These are phyloP conservation scores for Niveomyces coronatus DNA, from an alignment of 2,329 filamentous ascomycete genomes.

Conservation along the genomic window DNA sequence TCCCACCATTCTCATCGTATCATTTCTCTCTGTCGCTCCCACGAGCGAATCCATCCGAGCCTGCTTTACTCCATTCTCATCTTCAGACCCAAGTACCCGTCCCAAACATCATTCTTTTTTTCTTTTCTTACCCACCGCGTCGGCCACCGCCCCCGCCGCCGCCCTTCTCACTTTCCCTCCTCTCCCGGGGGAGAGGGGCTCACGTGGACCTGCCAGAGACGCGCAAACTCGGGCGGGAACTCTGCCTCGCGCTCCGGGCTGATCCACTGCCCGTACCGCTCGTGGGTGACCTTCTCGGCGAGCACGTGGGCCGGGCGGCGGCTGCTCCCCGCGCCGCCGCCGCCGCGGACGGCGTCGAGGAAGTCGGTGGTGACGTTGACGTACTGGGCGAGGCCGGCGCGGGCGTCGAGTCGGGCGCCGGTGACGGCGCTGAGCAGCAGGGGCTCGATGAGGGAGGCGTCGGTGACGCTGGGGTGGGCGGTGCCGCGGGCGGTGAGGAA, in stretches of 20 bases:
- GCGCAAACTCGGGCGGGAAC: conserved; percentile 23
- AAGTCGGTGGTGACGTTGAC: conserved; percentile 49
- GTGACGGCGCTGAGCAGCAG: conserved; percentile 50
- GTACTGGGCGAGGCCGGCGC: conserved; percentile 48
- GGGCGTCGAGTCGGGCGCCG: conserved; percentile 46
- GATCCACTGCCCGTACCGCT: conserved; percentile 30
- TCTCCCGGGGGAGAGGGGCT: conserved; percentile 14
- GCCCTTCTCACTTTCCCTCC: not conserved
- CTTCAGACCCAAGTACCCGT: no score
- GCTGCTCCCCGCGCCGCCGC: no score
- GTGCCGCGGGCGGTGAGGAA: conserved; percentile 45
- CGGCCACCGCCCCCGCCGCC: no score
- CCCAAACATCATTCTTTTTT: no score
- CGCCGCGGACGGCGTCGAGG: conserved; percentile 37
- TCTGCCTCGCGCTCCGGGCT: conserved; percentile 21
- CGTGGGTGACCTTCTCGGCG: conserved; percentile 35
- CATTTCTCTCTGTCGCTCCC: no score
- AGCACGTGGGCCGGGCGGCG: conserved; percentile 37
- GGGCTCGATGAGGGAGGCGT: conserved; percentile 55
- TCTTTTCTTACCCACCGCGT: no score
- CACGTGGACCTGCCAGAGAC: conserved; percentile 34
- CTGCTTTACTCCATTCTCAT: no score
- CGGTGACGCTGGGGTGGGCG: conserved; percentile 54
- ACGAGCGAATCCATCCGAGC: no score
- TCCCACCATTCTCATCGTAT: no score